A percentile compares a stretch with the other conserved stretches of the same genome.
Evolutionary conservation across 176 grass and related monocot genomes (phyloP).

Genomic region (Tuctoria greenei): DNA sequence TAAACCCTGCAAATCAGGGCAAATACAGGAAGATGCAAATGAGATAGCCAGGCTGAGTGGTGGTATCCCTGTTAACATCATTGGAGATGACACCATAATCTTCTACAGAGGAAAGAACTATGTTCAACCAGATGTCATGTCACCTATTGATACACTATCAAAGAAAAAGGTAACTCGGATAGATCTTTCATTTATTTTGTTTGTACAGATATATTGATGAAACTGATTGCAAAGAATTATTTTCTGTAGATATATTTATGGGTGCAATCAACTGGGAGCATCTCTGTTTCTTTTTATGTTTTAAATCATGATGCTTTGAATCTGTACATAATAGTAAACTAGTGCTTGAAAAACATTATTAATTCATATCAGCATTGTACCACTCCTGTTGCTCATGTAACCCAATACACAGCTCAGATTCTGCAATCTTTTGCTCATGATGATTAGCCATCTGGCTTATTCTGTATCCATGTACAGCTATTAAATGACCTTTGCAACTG

Average conservation of each 20-base stretch:
- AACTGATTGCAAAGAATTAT: neutral
- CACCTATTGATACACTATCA: constrained; percentile 80
- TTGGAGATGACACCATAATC: constrained; percentile 74
- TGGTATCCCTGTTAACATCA: constrained; percentile 63
- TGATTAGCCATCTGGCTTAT: neutral
- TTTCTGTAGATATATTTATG: neutral
- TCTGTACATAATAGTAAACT: neutral
- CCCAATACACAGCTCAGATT: neutral
- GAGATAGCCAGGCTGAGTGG: constrained; percentile 82
- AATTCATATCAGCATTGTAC: too few relatives aligned
- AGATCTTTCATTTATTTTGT: neutral
- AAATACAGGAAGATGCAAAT: constrained; percentile 79
- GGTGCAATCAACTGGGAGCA: neutral
- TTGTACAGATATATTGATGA: neutral
- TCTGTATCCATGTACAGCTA: neutral
- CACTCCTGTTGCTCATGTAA: neutral
- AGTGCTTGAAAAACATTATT: neutral
- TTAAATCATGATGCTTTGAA: neutral
- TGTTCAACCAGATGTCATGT: constrained; percentile 93
- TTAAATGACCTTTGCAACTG: constrained; percentile 13
- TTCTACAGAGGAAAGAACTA: constrained; percentile 93
- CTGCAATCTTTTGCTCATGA: neutral
- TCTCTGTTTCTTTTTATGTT: neutral
- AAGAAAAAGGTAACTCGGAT: constrained; percentile 76
- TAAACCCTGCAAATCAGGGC: constrained; percentile 80